These are phyloP conservation scores for Phytophthora hibernalis DNA, from an alignment of 352 stramenopile genomes.

Conservation along the genomic window DNA sequence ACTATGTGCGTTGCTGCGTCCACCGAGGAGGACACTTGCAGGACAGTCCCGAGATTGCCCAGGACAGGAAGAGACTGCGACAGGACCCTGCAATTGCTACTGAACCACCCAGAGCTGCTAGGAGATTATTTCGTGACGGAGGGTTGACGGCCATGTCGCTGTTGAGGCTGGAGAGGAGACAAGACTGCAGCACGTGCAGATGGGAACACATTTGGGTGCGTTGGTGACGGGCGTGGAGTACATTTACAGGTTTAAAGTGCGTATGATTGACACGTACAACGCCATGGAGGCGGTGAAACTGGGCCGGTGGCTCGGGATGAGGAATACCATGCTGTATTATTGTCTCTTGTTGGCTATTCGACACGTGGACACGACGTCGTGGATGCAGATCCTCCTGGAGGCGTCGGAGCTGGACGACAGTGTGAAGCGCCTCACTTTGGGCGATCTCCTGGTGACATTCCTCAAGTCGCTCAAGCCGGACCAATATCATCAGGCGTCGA, in stretches of 20 bases:
- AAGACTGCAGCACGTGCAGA: conserved; percentile 49
- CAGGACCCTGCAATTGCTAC: background rate
- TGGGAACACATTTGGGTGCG: conserved; percentile 44
- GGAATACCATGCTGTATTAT: conserved; percentile 46
- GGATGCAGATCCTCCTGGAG: conserved; percentile 53
- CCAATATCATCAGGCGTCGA: conserved; percentile 28
- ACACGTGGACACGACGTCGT: conserved; percentile 42
- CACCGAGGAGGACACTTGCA: conserved; percentile 15
- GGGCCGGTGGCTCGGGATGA: conserved; percentile 52
- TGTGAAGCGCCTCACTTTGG: conserved; percentile 31
- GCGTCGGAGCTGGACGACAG: conserved; percentile 33
- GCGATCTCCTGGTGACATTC: conserved; percentile 32
- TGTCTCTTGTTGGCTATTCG: conserved; percentile 45
- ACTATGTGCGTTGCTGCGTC: conserved; percentile 28
- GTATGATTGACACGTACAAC: conserved; percentile 40
- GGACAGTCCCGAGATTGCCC: conserved; percentile 12
- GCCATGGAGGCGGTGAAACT: conserved; percentile 50
- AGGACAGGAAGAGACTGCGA: conserved; percentile 32
- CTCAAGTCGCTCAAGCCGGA: conserved; percentile 29
- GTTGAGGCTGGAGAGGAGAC: conserved; percentile 1
- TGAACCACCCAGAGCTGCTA: background rate
- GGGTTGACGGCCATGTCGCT: background rate
- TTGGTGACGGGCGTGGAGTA: conserved; percentile 67
- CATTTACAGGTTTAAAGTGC: conserved; percentile 52
- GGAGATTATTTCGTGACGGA: conserved; percentile 31